Evolutionary conservation across 2,329 filamentous ascomycete genomes (phyloP), one percentile per base, ranked within the genome.

Genomic region (Metarhizium rileyi): DNA sequence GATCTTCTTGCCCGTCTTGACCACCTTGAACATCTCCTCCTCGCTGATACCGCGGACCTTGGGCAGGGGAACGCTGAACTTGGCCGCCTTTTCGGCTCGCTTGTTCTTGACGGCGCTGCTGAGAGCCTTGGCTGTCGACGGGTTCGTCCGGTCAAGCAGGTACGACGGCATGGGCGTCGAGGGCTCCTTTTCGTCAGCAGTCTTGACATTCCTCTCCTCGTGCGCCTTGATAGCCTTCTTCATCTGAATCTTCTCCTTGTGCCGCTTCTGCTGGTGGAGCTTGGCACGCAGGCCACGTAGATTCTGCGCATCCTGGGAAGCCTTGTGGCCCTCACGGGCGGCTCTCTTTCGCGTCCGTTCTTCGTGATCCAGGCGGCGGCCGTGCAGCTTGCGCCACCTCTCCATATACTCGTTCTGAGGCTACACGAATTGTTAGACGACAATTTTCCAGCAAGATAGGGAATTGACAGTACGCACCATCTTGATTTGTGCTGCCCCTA

Each of bases 181-280:
- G 25, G 83, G 83, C 53, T 90, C 87, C 69, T 93, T 86, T 60
- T 85, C 80, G 57, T 86, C 83, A 49, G 84, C 83, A 8, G 86
- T 87, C 73, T 97, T 95, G 75, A 97, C 83, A 65, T 96, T 94
- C 71, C 89, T 84, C 76, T 96, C 88, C 72, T 98, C 93, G 74
- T 95, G 88, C 42, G 88, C 86, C 72, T 87, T 88, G 79, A 98
- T 94, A 63, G 83, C 76, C 78, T 95, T 95, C 71, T 86, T 86
- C 86, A 95, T 90, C 78, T 95, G 89, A 66, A 95, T 95, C 84
- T 98, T 98, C 77, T 98, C 90, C 68, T 90, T 86, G 74, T 90
- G 87, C 25, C 93, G 82, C 76, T 90, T 89, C 80, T 97, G 84
- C 69, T 91, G 86, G 74, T 93, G 84, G 62, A 95, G 75, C 77